A percentile compares a stretch with the other conserved stretches of the same genome.
phyloP scores from a whole-genome alignment of 2,329 filamentous ascomycete species.

The Beauveria sp. region DNA sequence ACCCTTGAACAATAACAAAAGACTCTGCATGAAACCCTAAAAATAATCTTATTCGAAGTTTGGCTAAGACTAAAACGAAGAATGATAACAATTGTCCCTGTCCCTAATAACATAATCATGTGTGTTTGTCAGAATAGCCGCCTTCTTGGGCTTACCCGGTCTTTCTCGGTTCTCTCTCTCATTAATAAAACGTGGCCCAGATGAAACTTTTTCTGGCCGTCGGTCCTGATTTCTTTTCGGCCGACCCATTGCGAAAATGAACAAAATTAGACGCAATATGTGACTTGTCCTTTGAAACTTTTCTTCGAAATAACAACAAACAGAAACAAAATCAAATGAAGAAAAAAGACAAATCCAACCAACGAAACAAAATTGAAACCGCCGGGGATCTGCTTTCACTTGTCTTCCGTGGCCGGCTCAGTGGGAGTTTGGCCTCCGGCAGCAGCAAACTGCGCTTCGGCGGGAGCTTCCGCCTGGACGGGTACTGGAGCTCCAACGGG shows the following conservation, averaged over 20 bases:
- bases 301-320: background rate
- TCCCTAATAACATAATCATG: background rate
- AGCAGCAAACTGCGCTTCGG: background rate
- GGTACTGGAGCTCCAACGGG: background rate
- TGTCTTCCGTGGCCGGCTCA: constrained; percentile 57
- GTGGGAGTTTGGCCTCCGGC: background rate
- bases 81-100: constrained; percentile 1
- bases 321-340: background rate
- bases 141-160: background rate
- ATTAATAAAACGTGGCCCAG: background rate
- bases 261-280: background rate
- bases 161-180: background rate
- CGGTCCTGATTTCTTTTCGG: background rate
- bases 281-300: background rate
- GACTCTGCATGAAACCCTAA: background rate
- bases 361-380: constrained; percentile 52
- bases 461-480: background rate
- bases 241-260: background rate
- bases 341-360: background rate
- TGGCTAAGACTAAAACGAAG: constrained; percentile 1
- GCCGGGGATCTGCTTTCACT: constrained; percentile 71
- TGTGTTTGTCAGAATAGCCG: background rate
- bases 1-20: too few relatives aligned
- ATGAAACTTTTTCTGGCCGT: background rate
- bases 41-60: background rate